Conservation (phyloP, 2,329 filamentous ascomycete genomes). For the Zelopaecilomyces penicillatus region DNA sequence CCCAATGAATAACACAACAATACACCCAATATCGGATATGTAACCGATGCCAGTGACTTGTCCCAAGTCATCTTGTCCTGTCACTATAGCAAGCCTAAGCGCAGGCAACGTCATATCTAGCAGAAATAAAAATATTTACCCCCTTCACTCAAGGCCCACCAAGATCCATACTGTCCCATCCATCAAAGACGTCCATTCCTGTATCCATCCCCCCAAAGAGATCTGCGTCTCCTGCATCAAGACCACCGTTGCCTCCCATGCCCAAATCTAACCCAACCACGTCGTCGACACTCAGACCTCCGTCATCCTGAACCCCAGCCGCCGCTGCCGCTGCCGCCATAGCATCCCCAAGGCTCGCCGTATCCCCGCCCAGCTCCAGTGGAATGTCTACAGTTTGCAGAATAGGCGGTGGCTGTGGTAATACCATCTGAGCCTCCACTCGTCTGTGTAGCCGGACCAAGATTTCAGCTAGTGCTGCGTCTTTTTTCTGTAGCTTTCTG, state of each 20-base stretch:
- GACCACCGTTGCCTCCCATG: conserved; percentile 25
- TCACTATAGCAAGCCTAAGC: no score
- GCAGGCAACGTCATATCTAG: no score
- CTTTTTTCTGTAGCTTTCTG: conserved; percentile 46
- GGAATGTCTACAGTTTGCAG: conserved; percentile 34
- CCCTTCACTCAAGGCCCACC: conserved; percentile 3
- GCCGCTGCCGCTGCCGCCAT: conserved; percentile 34
- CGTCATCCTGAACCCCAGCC: conserved; percentile 31
- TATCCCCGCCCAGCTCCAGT: conserved; percentile 31
- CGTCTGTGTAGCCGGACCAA: conserved; percentile 54
- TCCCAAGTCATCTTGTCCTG: no score
- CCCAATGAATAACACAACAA: neutral
- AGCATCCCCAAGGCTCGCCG: conserved; percentile 30
- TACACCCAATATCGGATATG: no score
- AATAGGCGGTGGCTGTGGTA: conserved; percentile 31
- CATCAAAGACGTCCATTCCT: conserved; percentile 37
- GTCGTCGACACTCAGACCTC: conserved; percentile 30
- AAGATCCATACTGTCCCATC: conserved; percentile 29
- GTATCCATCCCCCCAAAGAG: conserved; percentile 31
- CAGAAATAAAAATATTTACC: no score
- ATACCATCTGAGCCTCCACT: conserved; percentile 57
- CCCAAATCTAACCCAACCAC: conserved; percentile 39
- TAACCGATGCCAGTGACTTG: no score
- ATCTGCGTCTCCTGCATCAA: conserved; percentile 28
- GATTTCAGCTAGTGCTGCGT: conserved; percentile 50